Evolutionary conservation across 2,329 filamentous ascomycete species (phyloP), one percentile per base, ranked within the genome.

Genomic region (Xylariaceae sp.): DNA sequence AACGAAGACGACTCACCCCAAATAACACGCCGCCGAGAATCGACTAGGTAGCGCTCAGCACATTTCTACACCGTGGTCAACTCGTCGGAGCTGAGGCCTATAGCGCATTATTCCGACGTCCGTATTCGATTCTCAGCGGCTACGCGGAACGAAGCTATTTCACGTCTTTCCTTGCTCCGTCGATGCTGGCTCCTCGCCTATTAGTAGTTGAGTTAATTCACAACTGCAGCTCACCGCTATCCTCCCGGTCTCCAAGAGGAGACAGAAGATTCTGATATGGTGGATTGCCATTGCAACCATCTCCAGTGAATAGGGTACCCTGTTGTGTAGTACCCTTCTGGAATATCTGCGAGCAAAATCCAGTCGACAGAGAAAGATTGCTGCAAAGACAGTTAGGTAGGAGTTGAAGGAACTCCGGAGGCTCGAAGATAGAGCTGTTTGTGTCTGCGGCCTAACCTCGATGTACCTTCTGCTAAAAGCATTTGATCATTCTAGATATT

Each of bases 1-100:
- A 95, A 71, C 80, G 89, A 62, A 81, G 92, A 68, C 79, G 76
- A 18, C 72, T 72, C 41, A 71, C 72, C 1, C 70, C 73, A 30
- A 69, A 67, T 47, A 68, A 70, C 61, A 70, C 71, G 30, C 70
- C 73, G 12, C 75, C 75, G 3, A 69, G 75, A 41, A 76, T 77
- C 55, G 75, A 77, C 46, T 76, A 71, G n/a, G n/a, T n/a, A n/a
- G n/a, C n/a, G n/a, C n/a, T n/a, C n/a, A n/a, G n/a, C n/a, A 42
- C 18, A 22, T 26, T 42, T 29, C 18, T 41, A 19, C 22, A 8
- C 46, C 30, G 43, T 16, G 15, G 22, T 30, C 46, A 12, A 19
- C 15, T 34, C 12, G 2, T 29, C 26, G 21, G 40, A 30, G 15
- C 9, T n/a, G 10, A 39, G 9, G 21, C 26, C 12, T 32, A 45